A percentile compares a stretch with the other conserved stretches of the same genome.
These are phyloP conservation scores for Capniomyces stellatus DNA, from an alignment of 371 early-diverging fungal species.

Conservation along the genomic window DNA sequence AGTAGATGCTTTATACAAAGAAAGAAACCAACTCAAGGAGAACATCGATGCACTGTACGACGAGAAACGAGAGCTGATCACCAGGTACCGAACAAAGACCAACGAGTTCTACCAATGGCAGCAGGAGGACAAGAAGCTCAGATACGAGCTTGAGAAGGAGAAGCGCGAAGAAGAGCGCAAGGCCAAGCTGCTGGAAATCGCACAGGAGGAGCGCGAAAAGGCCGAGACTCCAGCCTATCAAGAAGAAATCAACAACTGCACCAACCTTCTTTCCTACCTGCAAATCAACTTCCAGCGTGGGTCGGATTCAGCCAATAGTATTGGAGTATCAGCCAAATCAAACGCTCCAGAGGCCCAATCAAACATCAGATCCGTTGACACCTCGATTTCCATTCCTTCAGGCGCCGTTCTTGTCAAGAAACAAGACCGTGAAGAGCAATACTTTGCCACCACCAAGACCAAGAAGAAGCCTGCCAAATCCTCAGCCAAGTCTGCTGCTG, in stretches of 20 bases:
- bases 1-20: constrained; percentile 45
- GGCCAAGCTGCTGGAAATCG: constrained; percentile 38
- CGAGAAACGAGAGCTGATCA: constrained; percentile 41
- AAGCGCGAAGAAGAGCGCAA: constrained; percentile 47
- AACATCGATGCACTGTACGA: constrained; percentile 52
- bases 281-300: constrained; percentile 15
- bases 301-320: not conserved
- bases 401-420: constrained; percentile 52
- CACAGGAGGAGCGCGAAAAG: constrained; percentile 55
- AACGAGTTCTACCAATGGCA: constrained; percentile 57
- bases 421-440: constrained; percentile 48
- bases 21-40: constrained; percentile 51
- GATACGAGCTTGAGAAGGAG: constrained; percentile 39
- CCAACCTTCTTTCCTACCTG: constrained; percentile 54
- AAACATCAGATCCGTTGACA: constrained; percentile 25
- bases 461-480: constrained; percentile 28
- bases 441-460: constrained; percentile 47
- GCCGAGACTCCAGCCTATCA: constrained; percentile 79
- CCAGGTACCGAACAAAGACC: constrained; percentile 49
- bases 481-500: not conserved
- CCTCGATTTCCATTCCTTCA: constrained; percentile 32
- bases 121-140: constrained; percentile 51
- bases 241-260: constrained; percentile 66
- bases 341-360: constrained; percentile 9
- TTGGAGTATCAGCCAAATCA: constrained; percentile 4